Evolutionary conservation across 441 rosid species (phyloP), one percentile per base, ranked within the genome.

Genomic region (Geranium incanum): DNA sequence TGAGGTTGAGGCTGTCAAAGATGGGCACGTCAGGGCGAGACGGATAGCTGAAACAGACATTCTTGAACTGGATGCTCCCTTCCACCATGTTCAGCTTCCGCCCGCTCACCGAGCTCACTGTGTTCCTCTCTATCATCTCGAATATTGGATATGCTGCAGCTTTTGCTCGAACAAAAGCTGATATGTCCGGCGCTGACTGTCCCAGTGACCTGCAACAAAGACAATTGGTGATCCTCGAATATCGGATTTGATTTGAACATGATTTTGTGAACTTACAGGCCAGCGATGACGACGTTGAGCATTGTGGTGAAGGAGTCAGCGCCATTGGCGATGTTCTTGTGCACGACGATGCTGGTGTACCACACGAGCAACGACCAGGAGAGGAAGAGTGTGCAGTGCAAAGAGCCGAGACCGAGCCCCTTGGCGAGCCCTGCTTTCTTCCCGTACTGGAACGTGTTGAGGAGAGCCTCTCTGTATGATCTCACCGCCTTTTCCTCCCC

Each of bases 221-320:
- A 57, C 7, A 16, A 57, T 28, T 28, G 5, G n/a, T 48, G 55
- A 8, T n/a, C 57, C 0, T 13, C 5, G 33, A 28, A 28, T 21
- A 28, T 28, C 33, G 33, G 33, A 28, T 28, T 28, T 28, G 33
- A 28, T 28, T 28, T 28, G 33, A 28, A 28, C 33, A 28, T 28
- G 33, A 28, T 28, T 28, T 28, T 28, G 3, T 36, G 50, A 43
- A 76, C 88, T 87, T 88, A 91, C 98, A 94, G 76, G 85, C 99
- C 97, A 1, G 97, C 79, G 55, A 92, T 87, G 55, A 92, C 99
- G 48, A 92, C 99, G 69, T 94, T 94, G 70, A 94, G 97, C 99
- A 94, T 94, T 55, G 99, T 94, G 13, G 99, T 94, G 86, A 94
- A 94, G 37, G 99, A 86, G 68, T 89, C 87, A n/a, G 95, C 99